Evolutionary conservation across 139 green algal species (phyloP).

Genomic region (Chlamydomonas sp.): DNA sequence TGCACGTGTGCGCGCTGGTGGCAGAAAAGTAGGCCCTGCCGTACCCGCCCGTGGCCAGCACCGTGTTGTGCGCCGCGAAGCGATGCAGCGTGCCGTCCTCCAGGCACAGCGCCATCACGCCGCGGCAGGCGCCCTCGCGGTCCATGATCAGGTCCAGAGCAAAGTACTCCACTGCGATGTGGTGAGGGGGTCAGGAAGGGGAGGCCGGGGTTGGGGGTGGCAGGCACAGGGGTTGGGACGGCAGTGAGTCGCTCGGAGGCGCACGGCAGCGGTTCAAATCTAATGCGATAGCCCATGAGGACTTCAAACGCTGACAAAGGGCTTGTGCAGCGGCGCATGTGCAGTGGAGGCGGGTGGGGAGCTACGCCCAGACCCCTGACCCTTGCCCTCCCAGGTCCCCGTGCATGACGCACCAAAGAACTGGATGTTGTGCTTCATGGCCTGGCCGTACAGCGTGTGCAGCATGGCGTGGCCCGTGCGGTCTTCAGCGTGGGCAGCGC

Average conservation of each 20-base stretch:
- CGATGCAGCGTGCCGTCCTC: constrained; percentile 98
- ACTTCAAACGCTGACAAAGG: too few relatives aligned
- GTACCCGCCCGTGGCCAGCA: constrained; percentile 98
- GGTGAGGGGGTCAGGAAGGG: not conserved
- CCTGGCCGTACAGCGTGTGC: constrained; percentile 96
- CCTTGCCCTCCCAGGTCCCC: too few relatives aligned
- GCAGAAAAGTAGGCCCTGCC: constrained; percentile 97
- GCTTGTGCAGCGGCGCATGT: too few relatives aligned
- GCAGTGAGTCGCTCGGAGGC: not conserved
- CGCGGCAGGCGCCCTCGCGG: constrained; percentile 78
- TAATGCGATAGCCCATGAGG: too few relatives aligned
- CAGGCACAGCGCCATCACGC: constrained; percentile 95
- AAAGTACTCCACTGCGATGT: constrained; percentile 96
- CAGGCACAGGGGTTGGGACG: not conserved
- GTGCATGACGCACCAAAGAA: constrained; percentile 84
- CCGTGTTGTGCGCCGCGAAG: constrained; percentile 91
- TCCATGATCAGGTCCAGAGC: constrained; percentile 99
- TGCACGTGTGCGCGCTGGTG: constrained; percentile 99
- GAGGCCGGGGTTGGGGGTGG: not conserved
- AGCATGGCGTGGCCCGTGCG: constrained; percentile 99
- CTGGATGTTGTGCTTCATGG: constrained; percentile 97
- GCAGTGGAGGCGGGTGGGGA: too few relatives aligned
- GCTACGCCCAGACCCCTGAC: too few relatives aligned
- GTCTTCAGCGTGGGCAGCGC: constrained; percentile 96
- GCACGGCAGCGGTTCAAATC: not conserved